Evolutionary conservation across 257 asterid species (phyloP).

Genomic region (Nyctanthes arbortristis): DNA sequence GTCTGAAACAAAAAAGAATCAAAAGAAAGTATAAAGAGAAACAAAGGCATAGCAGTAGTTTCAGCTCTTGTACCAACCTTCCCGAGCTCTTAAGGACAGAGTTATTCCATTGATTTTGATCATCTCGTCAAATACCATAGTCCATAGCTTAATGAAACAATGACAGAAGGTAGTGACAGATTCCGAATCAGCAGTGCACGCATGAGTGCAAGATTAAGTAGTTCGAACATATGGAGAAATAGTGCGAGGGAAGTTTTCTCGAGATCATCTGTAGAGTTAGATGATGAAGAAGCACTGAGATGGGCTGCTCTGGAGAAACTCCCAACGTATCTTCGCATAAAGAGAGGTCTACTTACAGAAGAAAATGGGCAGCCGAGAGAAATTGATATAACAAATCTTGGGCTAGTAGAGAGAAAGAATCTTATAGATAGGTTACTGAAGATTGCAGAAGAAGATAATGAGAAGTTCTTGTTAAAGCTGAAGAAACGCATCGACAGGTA

Average conservation of each 20-base stretch:
- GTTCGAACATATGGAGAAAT: constrained; percentile 80
- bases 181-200: constrained; percentile 59
- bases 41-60: constrained; percentile 14
- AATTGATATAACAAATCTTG: constrained; percentile 62
- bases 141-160: constrained; percentile 18
- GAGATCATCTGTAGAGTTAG: constrained; percentile 51
- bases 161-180: constrained; percentile 59
- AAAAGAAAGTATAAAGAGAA: constrained; percentile 23
- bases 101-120: background rate
- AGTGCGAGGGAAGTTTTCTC: constrained; percentile 66
- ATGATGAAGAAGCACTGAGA: constrained; percentile 83
- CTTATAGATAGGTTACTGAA: constrained; percentile 65
- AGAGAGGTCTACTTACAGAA: constrained; percentile 63
- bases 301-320: constrained; percentile 92
- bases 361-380: constrained; percentile 57
- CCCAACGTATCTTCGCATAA: constrained; percentile 69
- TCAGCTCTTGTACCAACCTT: constrained; percentile 17
- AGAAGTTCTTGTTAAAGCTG: constrained; percentile 67
- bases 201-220: constrained; percentile 58
- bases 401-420: constrained; percentile 58
- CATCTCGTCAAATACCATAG: background rate
- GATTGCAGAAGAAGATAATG: constrained; percentile 80
- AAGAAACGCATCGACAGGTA: constrained; percentile 75
- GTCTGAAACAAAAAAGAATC: constrained; percentile 15
- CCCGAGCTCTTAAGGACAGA: background rate